Conservation (phyloP, 257 asterid species). For the Jaltomata sinuosa region DNA sequence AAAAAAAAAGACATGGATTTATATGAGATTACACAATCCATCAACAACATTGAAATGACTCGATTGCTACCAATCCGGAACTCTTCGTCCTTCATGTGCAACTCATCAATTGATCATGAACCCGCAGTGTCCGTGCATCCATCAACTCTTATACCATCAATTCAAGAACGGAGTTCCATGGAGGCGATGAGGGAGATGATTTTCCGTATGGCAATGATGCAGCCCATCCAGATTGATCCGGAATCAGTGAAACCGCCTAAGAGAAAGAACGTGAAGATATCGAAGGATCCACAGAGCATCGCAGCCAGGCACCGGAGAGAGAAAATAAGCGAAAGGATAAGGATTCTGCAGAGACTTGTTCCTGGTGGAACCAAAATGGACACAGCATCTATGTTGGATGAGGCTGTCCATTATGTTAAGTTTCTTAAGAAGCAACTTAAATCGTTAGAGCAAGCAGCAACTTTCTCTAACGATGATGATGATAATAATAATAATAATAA, state of each 20-base stretch:
- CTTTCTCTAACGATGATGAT: not conserved
- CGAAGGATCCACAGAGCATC: too few relatives aligned
- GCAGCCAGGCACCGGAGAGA: too few relatives aligned
- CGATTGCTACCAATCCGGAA: conserved; percentile 1
- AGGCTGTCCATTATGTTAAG: conserved; percentile 20
- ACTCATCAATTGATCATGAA: conserved; percentile 9
- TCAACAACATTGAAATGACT: conserved; percentile 1
- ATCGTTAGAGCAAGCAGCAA: too few relatives aligned
- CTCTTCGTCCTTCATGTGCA: not conserved
- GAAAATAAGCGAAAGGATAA: too few relatives aligned
- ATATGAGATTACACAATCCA: conserved; percentile 14
- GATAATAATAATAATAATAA: too few relatives aligned
- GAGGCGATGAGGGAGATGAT: conserved; percentile 54
- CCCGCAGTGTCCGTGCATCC: not conserved
- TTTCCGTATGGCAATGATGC: conserved; percentile 21
- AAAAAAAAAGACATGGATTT: not conserved
- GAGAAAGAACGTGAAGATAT: not conserved
- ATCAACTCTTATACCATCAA: not conserved
- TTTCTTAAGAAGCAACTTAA: conserved; percentile 13
- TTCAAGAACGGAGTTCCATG: conserved; percentile 18
- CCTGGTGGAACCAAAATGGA: too few relatives aligned
- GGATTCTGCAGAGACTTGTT: too few relatives aligned
- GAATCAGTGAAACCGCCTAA: too few relatives aligned
- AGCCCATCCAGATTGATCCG: too few relatives aligned
- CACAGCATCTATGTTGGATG: too few relatives aligned